A percentile compares a stretch with the other conserved stretches of the same genome.
Conservation (phyloP, 2,329 filamentous ascomycete species). For the Alternaria viburni region DNA sequence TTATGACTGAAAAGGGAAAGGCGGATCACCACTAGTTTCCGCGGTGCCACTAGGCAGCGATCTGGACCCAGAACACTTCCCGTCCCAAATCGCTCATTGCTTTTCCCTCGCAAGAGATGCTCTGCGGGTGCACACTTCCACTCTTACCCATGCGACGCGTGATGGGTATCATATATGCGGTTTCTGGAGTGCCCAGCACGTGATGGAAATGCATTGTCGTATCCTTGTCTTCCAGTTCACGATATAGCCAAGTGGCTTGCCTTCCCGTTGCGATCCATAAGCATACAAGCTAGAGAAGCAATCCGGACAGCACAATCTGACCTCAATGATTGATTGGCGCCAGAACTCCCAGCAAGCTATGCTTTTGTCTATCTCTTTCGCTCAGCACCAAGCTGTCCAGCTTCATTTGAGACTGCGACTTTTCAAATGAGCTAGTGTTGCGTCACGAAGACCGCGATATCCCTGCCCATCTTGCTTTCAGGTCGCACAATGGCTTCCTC, state of each 20-base stretch:
- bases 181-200: neutral
- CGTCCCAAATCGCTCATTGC: neutral
- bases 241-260: neutral
- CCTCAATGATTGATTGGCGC: neutral
- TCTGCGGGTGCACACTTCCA: neutral
- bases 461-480: neutral
- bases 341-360: neutral
- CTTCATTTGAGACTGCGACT: neutral
- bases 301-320: neutral
- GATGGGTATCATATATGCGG: neutral
- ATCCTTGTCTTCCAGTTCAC: neutral
- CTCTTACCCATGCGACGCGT: neutral
- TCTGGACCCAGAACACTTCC: too few species aligned
- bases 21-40: neutral
- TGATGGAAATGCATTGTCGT: neutral
- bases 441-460: neutral
- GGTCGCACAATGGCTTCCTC: neutral
- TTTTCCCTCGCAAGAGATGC: too few species aligned
- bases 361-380: neutral
- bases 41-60: neutral
- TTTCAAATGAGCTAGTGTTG: neutral
- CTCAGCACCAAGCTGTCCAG: neutral
- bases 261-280: neutral
- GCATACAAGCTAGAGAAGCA: neutral
- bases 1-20: neutral